phyloP scores from a whole-genome alignment of 345 rosid genomes.

The Corymbia maculata region DNA sequence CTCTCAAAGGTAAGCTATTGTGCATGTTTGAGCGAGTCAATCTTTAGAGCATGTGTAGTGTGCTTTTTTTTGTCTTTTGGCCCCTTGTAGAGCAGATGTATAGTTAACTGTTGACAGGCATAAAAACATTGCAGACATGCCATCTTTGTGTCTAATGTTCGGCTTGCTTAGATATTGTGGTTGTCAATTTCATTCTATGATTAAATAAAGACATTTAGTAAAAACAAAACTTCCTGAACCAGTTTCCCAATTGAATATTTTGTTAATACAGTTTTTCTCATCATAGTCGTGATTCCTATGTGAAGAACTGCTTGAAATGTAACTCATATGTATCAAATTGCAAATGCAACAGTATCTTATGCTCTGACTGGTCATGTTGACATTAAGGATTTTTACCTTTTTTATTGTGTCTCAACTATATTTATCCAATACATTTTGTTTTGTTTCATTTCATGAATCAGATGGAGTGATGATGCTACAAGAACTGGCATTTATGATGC shows the following conservation, averaged over 20 bases:
- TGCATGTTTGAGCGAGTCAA: neutral
- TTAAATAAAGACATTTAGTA: neutral
- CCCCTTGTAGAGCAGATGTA: neutral
- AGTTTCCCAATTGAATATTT: neutral
- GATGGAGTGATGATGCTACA: conserved; percentile 1
- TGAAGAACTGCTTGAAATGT: neutral
- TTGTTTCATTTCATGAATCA: neutral
- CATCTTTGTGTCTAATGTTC: neutral
- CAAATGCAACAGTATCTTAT: neutral
- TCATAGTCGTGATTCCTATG: neutral
- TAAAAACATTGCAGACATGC: neutral
- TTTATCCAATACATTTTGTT: neutral
- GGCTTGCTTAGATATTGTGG: neutral
- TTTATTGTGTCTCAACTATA: neutral
- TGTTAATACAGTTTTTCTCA: neutral
- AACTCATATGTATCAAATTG: neutral
- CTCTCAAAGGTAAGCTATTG: conserved; percentile 39
- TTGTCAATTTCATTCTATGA: neutral
- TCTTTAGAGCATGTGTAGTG: neutral
- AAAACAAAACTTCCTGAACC: neutral
- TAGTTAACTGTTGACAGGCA: neutral
- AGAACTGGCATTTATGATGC: conserved; percentile 26
- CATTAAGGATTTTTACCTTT: neutral
- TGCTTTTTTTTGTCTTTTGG: neutral
- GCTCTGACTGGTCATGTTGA: neutral